Evolutionary conservation across 495 filamentous ascomycete species (phyloP).

Genomic region (Neurospora sp.): DNA sequence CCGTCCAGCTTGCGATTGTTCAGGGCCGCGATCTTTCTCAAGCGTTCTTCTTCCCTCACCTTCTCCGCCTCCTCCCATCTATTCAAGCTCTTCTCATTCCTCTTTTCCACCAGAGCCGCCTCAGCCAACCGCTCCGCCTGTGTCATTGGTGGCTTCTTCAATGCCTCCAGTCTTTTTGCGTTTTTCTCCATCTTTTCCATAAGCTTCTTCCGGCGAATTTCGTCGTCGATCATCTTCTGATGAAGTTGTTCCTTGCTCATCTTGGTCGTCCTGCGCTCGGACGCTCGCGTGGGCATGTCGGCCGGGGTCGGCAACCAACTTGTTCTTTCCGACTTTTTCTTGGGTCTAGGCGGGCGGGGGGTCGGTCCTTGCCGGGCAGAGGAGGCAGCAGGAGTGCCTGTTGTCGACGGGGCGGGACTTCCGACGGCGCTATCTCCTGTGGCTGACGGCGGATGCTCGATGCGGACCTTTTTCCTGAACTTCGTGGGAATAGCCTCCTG

Average conservation of each 20-base stretch:
- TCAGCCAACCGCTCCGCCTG: constrained; percentile 81
- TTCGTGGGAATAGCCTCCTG: constrained; percentile 46
- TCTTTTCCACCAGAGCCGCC: constrained; percentile 70
- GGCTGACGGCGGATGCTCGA: constrained; percentile 27
- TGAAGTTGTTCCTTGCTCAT: constrained; percentile 76
- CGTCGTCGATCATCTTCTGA: constrained; percentile 71
- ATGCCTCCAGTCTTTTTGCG: constrained; percentile 63
- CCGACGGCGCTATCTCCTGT: constrained; percentile 33
- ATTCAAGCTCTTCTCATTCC: constrained; percentile 84
- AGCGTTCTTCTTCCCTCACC: constrained; percentile 69
- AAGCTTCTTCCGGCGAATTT: constrained; percentile 67
- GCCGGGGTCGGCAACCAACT: constrained; percentile 78
- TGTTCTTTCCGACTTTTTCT: constrained; percentile 86
- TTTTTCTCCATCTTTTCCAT: constrained; percentile 82
- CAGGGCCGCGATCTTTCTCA: constrained; percentile 70
- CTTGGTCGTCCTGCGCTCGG: constrained; percentile 72
- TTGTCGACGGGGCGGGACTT: constrained; percentile 23
- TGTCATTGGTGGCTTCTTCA: constrained; percentile 71
- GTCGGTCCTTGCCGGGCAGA: neutral
- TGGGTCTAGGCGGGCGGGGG: constrained; percentile 47
- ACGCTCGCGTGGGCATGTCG: constrained; percentile 73
- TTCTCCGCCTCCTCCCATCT: constrained; percentile 91
- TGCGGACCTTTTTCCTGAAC: constrained; percentile 47
- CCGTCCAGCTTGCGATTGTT: constrained; percentile 80
- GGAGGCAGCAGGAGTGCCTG: neutral